A percentile compares a stretch with the other conserved stretches of the same genome.
Conservation (phyloP, 495 filamentous ascomycete genomes). For the Podospora bellae-mahoneyi region DNA sequence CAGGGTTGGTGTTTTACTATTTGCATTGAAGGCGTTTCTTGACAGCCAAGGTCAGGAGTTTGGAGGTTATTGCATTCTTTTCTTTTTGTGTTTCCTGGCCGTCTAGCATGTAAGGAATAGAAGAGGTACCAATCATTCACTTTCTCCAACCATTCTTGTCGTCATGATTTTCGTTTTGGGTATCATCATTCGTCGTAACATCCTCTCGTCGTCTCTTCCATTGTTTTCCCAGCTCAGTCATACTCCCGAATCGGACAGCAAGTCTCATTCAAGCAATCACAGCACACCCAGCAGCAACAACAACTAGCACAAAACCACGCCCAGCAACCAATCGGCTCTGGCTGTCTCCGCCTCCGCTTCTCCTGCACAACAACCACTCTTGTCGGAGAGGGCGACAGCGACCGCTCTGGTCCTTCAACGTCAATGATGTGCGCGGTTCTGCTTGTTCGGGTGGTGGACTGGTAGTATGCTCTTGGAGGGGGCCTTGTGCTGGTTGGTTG, state of each 20-base stretch:
- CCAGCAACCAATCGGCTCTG: neutral
- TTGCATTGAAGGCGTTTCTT: neutral
- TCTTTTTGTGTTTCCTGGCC: neutral
- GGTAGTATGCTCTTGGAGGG: neutral
- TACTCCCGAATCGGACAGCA: conserved; percentile 14
- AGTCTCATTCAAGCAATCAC: conserved; percentile 13
- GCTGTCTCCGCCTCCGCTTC: conserved; percentile 6
- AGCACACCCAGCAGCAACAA: conserved; percentile 16
- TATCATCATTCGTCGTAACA: conserved; percentile 2
- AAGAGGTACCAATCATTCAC: neutral
- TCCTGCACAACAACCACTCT: conserved; percentile 18
- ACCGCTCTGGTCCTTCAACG: conserved; percentile 10
- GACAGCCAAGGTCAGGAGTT: neutral
- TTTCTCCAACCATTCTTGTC: neutral
- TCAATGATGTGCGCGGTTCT: conserved; percentile 5
- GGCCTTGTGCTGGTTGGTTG: neutral
- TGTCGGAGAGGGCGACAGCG: conserved; percentile 16
- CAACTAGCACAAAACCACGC: conserved; percentile 16
- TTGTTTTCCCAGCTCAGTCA: conserved; percentile 4
- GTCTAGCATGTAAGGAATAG: neutral
- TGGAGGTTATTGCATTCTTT: neutral
- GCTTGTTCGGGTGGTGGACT: neutral
- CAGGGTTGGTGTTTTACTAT: neutral
- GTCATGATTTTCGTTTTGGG: neutral
- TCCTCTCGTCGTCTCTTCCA: neutral